Evolutionary conservation across 176 grass and related monocot genomes (phyloP).

Genomic region (Eremochloa ophiuroides): DNA sequence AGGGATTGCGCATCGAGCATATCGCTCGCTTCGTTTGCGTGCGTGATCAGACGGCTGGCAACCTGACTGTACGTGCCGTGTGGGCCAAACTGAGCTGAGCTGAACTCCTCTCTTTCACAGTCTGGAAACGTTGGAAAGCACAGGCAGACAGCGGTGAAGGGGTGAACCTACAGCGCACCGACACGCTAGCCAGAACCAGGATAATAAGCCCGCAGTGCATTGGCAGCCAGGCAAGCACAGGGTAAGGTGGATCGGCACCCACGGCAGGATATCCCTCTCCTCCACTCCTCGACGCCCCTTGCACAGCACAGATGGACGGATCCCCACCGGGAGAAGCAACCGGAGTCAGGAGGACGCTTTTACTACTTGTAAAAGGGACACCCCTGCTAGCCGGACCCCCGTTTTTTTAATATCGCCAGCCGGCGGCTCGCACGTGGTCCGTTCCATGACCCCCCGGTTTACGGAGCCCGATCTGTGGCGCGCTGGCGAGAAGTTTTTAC

Average conservation of each 20-base stretch:
- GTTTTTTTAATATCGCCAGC: not conserved
- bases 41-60: slow-evolving; percentile 1
- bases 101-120: not conserved
- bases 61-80: not conserved
- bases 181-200: not conserved
- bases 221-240: not conserved
- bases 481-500: not conserved
- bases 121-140: slow-evolving; percentile 2
- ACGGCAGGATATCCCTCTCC: no score
- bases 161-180: slow-evolving; percentile 13
- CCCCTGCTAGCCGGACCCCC: not conserved
- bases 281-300: no score
- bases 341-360: no score
- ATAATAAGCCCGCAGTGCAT: not conserved
- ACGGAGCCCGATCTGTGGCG: not conserved
- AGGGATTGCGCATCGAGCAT: not conserved
- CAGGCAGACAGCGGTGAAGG: not conserved
- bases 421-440: not conserved
- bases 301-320: no score
- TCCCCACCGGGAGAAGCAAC: not conserved
- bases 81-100: not conserved
- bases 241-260: not conserved
- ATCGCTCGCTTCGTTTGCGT: not conserved
- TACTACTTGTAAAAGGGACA: slow-evolving; percentile 21
- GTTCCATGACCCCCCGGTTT: not conserved